phyloP scores from a whole-genome alignment of 2,329 filamentous ascomycete genomes.

The Furcasterigmium sp. region DNA sequence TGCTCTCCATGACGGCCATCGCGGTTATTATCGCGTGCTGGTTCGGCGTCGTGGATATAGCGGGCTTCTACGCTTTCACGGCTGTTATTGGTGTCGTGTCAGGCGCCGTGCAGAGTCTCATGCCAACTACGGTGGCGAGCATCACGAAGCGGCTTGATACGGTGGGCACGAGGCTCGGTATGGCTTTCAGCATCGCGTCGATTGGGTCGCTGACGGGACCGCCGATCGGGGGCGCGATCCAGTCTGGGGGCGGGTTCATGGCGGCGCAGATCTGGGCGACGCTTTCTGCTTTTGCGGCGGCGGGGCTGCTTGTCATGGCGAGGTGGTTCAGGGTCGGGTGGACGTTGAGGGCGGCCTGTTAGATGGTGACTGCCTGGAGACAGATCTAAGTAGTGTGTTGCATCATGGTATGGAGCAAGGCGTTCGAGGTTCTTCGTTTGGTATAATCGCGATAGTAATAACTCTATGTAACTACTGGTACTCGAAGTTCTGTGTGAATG shows the following conservation, averaged over 20 bases:
- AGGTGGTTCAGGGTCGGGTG: conserved; percentile 14
- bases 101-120: conserved; percentile 31
- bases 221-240: conserved; percentile 22
- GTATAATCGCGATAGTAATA: too few relatives aligned
- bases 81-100: neutral
- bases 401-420: too few relatives aligned
- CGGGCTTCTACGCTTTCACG: neutral
- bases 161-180: conserved; percentile 35
- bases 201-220: conserved; percentile 23
- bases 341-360: conserved; percentile 4
- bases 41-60: neutral
- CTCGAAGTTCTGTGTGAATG: too few relatives aligned
- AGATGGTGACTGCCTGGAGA: too few relatives aligned
- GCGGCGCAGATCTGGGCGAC: conserved; percentile 28
- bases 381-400: too few relatives aligned
- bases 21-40: conserved; percentile 27
- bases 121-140: conserved; percentile 29
- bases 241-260: conserved; percentile 17
- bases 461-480: too few relatives aligned
- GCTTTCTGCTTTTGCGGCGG: conserved; percentile 19
- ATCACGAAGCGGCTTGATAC: conserved; percentile 31
- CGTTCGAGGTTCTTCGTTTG: too few relatives aligned
- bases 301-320: conserved; percentile 11
- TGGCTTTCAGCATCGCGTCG: conserved; percentile 27
- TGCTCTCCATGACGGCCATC: conserved; percentile 19